These are phyloP conservation scores for Aristolochia fimbriata DNA, from an alignment of 164 flowering plant genomes.

Conservation along the genomic window DNA sequence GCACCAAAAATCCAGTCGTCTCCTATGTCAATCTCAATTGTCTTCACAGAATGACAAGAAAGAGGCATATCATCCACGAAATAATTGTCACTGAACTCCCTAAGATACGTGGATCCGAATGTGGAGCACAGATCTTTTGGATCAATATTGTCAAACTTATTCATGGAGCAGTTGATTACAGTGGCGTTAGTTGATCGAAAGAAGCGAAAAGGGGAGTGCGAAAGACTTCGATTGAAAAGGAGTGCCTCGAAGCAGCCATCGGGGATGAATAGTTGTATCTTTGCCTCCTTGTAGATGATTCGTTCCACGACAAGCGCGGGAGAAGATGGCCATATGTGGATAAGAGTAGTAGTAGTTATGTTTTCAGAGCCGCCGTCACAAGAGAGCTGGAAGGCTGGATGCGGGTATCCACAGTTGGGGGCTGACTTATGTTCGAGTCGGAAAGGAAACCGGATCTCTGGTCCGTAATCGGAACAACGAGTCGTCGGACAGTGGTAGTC, in stretches of 20 bases:
- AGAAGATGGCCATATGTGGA: background rate
- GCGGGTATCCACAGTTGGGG: background rate
- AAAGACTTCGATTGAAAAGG: background rate
- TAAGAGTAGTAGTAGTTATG: background rate
- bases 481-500: background rate
- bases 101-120: background rate
- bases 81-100: background rate
- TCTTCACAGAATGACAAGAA: background rate
- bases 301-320: background rate
- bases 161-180: background rate
- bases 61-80: conserved; percentile 6
- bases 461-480: background rate
- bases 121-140: too few species aligned
- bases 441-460: background rate
- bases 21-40: background rate
- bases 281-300: background rate
- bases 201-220: background rate
- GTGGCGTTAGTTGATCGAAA: background rate
- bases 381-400: background rate
- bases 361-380: background rate
- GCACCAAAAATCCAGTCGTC: too few species aligned
- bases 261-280: background rate
- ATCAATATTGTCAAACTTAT: too few species aligned
- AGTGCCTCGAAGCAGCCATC: background rate
- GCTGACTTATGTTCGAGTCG: background rate